These are phyloP conservation scores for Reutealis trisperma DNA, from an alignment of 345 rosid genomes.

Conservation along the genomic window DNA sequence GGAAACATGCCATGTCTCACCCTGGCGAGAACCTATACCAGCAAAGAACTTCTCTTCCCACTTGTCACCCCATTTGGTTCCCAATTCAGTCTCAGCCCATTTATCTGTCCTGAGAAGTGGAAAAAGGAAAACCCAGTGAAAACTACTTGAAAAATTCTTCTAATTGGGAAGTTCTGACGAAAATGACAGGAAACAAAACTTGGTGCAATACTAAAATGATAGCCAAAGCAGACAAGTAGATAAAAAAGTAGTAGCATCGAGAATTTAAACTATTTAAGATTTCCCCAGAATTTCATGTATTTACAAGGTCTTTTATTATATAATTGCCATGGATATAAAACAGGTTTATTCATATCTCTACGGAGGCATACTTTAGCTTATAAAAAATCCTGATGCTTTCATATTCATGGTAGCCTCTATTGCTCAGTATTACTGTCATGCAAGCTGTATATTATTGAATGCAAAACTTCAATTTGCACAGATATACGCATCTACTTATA, in stretches of 20 bases:
- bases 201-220: not conserved
- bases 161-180: not conserved
- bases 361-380: not conserved
- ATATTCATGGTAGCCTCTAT: not conserved
- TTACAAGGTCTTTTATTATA: not conserved
- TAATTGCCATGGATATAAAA: not conserved
- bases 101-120: slow-evolving; percentile 91
- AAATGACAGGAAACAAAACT: not conserved
- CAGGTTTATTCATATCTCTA: not conserved
- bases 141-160: slow-evolving; percentile 8
- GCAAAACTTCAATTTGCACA: not conserved
- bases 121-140: slow-evolving; percentile 19
- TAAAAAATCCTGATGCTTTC: not conserved
- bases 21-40: slow-evolving; percentile 96
- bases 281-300: not conserved
- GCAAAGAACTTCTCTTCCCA: slow-evolving; percentile 98
- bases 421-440: not conserved
- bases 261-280: not conserved
- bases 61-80: slow-evolving; percentile 99
- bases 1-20: slow-evolving; percentile 99
- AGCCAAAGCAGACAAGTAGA: not conserved
- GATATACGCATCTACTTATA: not conserved
- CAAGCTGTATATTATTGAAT: not conserved
- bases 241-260: not conserved
- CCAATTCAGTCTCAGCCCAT: slow-evolving; percentile 99